phyloP scores from a whole-genome alignment of 2,329 filamentous ascomycete species.

The Alternaria gansuensis region DNA sequence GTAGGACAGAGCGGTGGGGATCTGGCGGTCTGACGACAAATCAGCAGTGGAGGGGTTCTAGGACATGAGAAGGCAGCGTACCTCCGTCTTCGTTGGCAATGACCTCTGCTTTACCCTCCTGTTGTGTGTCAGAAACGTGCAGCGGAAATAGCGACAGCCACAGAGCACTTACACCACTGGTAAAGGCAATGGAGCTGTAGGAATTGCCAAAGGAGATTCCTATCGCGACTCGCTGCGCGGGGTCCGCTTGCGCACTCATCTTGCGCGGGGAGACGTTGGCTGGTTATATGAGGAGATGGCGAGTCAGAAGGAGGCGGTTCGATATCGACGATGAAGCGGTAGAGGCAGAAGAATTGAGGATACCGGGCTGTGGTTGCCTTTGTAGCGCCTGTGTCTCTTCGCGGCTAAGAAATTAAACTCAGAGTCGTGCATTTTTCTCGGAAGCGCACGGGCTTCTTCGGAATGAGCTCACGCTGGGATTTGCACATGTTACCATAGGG shows the following conservation, averaged over 20 bases:
- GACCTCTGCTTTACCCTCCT: slow-evolving; percentile 94
- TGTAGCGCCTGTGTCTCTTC: slow-evolving; percentile 16
- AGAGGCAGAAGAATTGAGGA: slow-evolving; percentile 1
- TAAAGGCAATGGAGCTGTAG: slow-evolving; percentile 96
- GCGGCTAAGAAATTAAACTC: slow-evolving; percentile 42
- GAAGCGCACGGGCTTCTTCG: slow-evolving; percentile 22
- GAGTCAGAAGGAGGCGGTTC: not conserved
- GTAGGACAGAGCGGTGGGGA: slow-evolving; percentile 93
- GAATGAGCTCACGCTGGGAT: slow-evolving; percentile 28
- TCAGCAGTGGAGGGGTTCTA: slow-evolving; percentile 14
- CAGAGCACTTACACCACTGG: slow-evolving; percentile 63
- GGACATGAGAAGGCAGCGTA: slow-evolving; percentile 55
- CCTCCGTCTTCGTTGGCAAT: slow-evolving; percentile 99
- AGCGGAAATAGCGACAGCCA: too few species aligned
- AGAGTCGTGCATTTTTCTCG: slow-evolving; percentile 27
- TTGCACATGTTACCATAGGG: slow-evolving; percentile 7
- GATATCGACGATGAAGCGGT: not conserved
- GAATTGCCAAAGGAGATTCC: slow-evolving; percentile 98
- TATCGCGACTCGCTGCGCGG: slow-evolving; percentile 73
- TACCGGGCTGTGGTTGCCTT: slow-evolving; percentile 8
- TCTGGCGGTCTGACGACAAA: slow-evolving; percentile 80
- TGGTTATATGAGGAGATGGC: slow-evolving; percentile 1
- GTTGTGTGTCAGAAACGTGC: slow-evolving; percentile 21
- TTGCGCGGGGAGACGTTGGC: slow-evolving; percentile 19
- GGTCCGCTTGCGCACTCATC: slow-evolving; percentile 63